phyloP scores from a whole-genome alignment of 768 basidiomycete genomes.

The Termitomyces eurrhizus region DNA sequence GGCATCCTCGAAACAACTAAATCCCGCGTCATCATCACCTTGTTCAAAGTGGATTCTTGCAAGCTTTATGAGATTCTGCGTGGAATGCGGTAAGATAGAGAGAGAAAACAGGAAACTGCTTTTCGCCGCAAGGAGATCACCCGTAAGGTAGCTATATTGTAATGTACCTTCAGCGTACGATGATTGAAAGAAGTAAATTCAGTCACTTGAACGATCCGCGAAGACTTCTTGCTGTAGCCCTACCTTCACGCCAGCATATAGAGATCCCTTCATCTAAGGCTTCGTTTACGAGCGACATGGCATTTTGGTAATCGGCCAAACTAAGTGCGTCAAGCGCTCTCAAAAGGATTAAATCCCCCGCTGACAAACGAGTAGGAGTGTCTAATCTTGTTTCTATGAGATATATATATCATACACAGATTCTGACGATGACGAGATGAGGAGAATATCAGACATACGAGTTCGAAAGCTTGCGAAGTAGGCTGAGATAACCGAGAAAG shows the following conservation, averaged over 20 bases:
- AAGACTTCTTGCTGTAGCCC: slow-evolving; percentile 87
- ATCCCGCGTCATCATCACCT: slow-evolving; percentile 72
- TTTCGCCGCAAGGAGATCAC: slow-evolving; percentile 79
- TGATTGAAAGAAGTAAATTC: slow-evolving; percentile 8
- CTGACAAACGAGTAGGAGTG: slow-evolving; percentile 68
- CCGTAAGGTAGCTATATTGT: slow-evolving; percentile 72
- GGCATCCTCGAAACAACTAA: slow-evolving; percentile 89
- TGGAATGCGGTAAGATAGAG: slow-evolving; percentile 59
- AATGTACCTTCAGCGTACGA: neutral
- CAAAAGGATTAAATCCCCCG: slow-evolving; percentile 80
- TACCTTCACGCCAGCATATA: slow-evolving; percentile 57
- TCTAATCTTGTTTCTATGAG: slow-evolving; percentile 55
- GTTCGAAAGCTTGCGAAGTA: slow-evolving; percentile 96
- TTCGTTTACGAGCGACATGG: slow-evolving; percentile 77
- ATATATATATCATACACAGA: slow-evolving; percentile 1
- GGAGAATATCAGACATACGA: slow-evolving; percentile 43
- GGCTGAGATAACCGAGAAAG: slow-evolving; percentile 85
- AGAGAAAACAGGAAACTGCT: slow-evolving; percentile 77
- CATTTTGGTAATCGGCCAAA: slow-evolving; percentile 80
- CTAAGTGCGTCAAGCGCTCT: slow-evolving; percentile 79
- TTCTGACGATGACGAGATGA: neutral
- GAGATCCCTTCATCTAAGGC: slow-evolving; percentile 77
- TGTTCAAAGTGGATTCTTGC: slow-evolving; percentile 97
- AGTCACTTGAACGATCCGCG: slow-evolving; percentile 92
- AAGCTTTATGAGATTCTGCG: slow-evolving; percentile 92